Percentiles rank a stretch among this genome's conserved stretches.
These are phyloP conservation scores for Geum urbanum DNA, from an alignment of 306 rosid species.

Conservation along the genomic window DNA sequence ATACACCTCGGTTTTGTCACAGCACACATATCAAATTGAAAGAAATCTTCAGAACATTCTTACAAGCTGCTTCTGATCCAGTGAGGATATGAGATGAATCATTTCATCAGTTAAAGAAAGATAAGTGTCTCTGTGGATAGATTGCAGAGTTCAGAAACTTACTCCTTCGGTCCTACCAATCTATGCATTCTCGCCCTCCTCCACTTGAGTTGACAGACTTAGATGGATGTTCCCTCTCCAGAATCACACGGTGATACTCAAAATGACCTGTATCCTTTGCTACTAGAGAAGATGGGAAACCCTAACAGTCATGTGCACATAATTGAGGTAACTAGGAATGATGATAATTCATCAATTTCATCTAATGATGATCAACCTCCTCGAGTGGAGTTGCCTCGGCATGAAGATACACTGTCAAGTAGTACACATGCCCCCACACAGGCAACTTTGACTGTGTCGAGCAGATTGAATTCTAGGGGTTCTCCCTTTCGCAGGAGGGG, in stretches of 20 bases:
- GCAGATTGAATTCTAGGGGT: constrained; percentile 44
- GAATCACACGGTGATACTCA: constrained; percentile 37
- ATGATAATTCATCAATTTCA: constrained; percentile 40
- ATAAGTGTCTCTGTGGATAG: constrained; percentile 23
- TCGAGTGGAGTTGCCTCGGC: constrained; percentile 30
- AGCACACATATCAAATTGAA: constrained; percentile 32
- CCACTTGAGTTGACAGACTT: constrained; percentile 34
- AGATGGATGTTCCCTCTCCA: constrained; percentile 61
- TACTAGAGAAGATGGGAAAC: constrained; percentile 48
- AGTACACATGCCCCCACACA: constrained; percentile 30
- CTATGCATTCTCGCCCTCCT: constrained; percentile 45
- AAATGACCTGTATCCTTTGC: constrained; percentile 60
- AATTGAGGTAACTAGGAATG: constrained; percentile 46
- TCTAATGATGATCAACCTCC: constrained; percentile 39
- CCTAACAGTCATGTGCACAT: constrained; percentile 37
- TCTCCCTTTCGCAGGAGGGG: constrained; percentile 47
- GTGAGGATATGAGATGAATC: constrained; percentile 12
- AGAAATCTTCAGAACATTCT: constrained; percentile 4
- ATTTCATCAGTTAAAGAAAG: constrained; percentile 14
- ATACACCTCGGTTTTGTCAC: constrained; percentile 20
- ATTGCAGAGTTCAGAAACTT: constrained; percentile 23
- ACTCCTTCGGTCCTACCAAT: constrained; percentile 9
- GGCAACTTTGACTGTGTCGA: constrained; percentile 35
- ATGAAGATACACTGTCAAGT: constrained; percentile 35
- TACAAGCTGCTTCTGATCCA: constrained; percentile 24